Percentiles rank a stretch among this genome's conserved stretches.
These are phyloP conservation scores for Neophaeococcomyces aloes DNA, from an alignment of 2,329 filamentous ascomycete genomes.

Conservation along the genomic window DNA sequence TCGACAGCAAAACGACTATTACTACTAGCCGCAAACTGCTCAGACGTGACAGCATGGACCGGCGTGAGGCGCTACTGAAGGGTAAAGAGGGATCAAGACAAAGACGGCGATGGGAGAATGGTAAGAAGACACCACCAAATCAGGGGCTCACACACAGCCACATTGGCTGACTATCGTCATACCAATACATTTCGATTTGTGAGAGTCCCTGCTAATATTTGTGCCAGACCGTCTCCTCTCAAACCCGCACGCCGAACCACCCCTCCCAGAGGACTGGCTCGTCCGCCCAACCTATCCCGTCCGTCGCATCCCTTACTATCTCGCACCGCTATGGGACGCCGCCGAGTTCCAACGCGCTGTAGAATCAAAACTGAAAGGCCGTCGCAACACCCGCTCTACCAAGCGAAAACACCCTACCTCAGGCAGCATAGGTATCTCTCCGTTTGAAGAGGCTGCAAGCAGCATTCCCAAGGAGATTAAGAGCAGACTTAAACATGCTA, in stretches of 20 bases:
- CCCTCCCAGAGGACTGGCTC: conserved; percentile 71
- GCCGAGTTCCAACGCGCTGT: conserved; percentile 36
- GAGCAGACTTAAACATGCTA: conserved; percentile 66
- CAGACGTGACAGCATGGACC: conserved; percentile 51
- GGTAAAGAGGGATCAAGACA: conserved; percentile 84
- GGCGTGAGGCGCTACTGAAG: conserved; percentile 67
- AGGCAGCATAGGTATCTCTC: conserved; percentile 27
- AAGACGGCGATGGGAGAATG: conserved; percentile 88
- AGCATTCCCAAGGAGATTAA: conserved; percentile 70
- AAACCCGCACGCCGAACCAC: conserved; percentile 78
- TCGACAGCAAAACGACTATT: conserved; percentile 47
- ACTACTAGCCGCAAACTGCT: conserved; percentile 35
- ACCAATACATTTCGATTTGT: conserved; percentile 1
- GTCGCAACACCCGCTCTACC: conserved; percentile 29
- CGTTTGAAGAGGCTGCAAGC: conserved; percentile 22
- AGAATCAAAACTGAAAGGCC: conserved; percentile 29
- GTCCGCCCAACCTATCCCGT: conserved; percentile 71
- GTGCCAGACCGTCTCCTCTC: conserved; percentile 65
- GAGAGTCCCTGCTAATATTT: neutral
- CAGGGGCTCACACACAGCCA: too few relatives aligned
- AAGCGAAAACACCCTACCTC: conserved; percentile 27
- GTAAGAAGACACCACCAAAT: conserved; percentile 38
- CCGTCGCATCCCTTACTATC: conserved; percentile 68
- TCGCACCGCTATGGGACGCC: conserved; percentile 73
- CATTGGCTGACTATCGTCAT: too few relatives aligned